Percentiles rank a stretch among this genome's conserved stretches.
These are phyloP conservation scores for Nakazawaea laoshanensis DNA, from an alignment of 805 yeast species.

Conservation along the genomic window DNA sequence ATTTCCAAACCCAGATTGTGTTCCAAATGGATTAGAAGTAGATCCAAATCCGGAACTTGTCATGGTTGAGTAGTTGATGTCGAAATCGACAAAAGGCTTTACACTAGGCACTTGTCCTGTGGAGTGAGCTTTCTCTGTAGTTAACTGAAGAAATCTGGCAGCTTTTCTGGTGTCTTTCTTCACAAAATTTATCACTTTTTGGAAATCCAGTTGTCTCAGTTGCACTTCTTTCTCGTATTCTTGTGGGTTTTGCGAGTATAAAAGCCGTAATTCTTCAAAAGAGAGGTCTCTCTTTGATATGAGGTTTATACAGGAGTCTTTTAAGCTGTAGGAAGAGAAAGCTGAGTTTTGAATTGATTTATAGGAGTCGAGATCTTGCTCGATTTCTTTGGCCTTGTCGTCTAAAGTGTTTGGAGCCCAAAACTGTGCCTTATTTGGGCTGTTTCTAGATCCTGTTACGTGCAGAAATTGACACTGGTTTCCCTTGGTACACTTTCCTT, in stretches of 20 bases:
- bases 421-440: conserved; percentile 12
- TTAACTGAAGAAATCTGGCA: conserved; percentile 46
- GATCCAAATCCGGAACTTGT: conserved; percentile 16
- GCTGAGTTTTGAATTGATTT: conserved; percentile 23
- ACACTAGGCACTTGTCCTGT: conserved; percentile 1
- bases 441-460: conserved; percentile 13
- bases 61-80: conserved; percentile 5
- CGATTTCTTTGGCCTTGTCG: conserved; percentile 20
- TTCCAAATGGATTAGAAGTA: conserved; percentile 11
- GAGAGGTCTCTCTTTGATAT: conserved; percentile 46
- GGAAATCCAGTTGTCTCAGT: conserved; percentile 39
- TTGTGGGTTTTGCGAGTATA: conserved; percentile 32
- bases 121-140: conserved; percentile 14
- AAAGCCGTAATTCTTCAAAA: conserved; percentile 41
- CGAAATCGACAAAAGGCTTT: conserved; percentile 10
- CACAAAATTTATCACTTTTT: conserved; percentile 28
- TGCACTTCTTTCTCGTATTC: conserved; percentile 31
- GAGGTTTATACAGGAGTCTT: conserved; percentile 38
- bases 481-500: conserved; percentile 35
- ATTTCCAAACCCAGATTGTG: conserved; percentile 2
- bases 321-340: conserved; percentile 39
- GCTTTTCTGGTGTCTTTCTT: conserved; percentile 36
- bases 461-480: conserved; percentile 35
- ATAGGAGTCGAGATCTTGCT: conserved; percentile 15
- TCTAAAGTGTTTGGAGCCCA: conserved; percentile 16